These are phyloP conservation scores for Trichoderma sp. DNA, from an alignment of 2,329 filamentous ascomycete species.

Conservation along the genomic window DNA sequence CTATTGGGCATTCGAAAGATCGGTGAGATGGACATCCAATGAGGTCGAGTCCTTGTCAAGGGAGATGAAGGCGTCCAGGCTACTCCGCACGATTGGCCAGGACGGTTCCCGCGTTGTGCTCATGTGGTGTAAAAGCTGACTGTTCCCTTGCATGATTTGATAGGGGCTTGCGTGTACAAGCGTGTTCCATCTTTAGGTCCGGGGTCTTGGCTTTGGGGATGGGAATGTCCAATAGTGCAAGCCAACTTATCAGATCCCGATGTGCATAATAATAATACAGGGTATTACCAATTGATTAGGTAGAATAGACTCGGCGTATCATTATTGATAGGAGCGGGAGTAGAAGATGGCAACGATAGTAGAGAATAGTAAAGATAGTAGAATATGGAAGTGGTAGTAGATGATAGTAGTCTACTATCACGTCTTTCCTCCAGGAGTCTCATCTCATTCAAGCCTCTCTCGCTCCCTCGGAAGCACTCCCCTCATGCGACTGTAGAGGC, in stretches of 20 bases:
- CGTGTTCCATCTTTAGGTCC: background rate
- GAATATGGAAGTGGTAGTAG: background rate
- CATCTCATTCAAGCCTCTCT: background rate
- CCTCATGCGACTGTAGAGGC: background rate
- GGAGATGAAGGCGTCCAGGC: background rate
- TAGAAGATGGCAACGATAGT: background rate
- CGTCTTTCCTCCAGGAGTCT: background rate
- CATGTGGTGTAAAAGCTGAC: background rate
- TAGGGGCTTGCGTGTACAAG: background rate
- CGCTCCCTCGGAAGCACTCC: background rate
- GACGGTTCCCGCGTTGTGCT: background rate
- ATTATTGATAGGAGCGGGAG: background rate
- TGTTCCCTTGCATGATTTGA: background rate
- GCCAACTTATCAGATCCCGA: background rate
- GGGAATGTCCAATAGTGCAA: background rate
- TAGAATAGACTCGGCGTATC: too few relatives aligned
- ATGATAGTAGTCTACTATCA: background rate
- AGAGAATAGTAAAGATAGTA: background rate
- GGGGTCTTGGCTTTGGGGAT: background rate
- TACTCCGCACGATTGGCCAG: background rate
- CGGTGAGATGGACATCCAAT: background rate
- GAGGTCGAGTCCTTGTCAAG: background rate
- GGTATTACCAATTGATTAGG: background rate
- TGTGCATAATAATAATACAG: background rate
- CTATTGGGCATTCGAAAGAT: background rate